Evolutionary conservation across 371 early-diverging fungal genomes (phyloP), one percentile per base, ranked within the genome.

Genomic region (Paraphysoderma sedebokerense): DNA sequence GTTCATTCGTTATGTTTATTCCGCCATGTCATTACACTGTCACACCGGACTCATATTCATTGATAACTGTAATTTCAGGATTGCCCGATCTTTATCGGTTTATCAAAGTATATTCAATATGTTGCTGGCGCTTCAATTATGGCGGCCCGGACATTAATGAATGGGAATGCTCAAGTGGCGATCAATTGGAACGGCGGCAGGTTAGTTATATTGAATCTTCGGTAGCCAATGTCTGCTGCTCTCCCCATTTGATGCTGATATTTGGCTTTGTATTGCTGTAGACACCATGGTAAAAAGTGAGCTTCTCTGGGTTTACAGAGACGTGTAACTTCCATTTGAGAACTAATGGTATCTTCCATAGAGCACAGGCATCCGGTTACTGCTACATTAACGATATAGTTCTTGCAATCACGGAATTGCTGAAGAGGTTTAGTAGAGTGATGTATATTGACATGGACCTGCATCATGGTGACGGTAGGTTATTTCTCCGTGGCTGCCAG

Each of bases 361-460:
- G 44, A 17, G 55, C 54, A 50, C 71, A 75, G 41, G 83, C 92
- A 0, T 72, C 77, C 17, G 95, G 95, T 7, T 93, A 89, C 62
- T 93, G 95, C 61, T 89, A 86, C 53, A 76, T 86, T 44, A 92
- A 92, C 62, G 95, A 93, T 48, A 85, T 91, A 52, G 92, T 91
- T 1, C 60, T 92, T 20, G 85, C 75, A 1, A 90, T 92, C 28
- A 60, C 82, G 49, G 79, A 79, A 51, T 68, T 93, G 28, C 76
- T 83, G 38, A 61, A 68, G 50, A 42, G 27, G 0, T 70, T 65
- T 44, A 38, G 58, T 19, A 60, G 74, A 5, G 81, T 95, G 4
- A 64, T 95, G 51, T 92, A 92, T 59, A 72, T 95, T 17, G 95
- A 92, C 57, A 65, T 92, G 17, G 92, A 92, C 59, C 68, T 86